Evolutionary conservation across 2,329 filamentous ascomycete genomes (phyloP).

Genomic region (Claviceps citrina): DNA sequence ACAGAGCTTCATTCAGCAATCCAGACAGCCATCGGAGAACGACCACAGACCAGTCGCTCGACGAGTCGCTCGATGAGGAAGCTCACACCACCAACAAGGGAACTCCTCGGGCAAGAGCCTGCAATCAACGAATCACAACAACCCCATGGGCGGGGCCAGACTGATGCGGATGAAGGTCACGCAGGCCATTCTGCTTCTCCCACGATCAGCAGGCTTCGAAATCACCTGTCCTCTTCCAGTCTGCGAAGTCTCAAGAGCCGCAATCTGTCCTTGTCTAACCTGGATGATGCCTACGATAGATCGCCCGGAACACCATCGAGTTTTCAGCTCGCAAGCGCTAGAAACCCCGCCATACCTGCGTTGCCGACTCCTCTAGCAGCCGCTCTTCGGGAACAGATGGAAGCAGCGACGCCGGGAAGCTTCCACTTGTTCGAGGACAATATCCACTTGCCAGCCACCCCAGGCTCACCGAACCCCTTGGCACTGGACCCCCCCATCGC

Average conservation of each 20-base stretch:
- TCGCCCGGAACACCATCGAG: slow-evolving; percentile 64
- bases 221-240: slow-evolving; percentile 57
- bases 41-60: slow-evolving; percentile 3
- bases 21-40: slow-evolving; percentile 4
- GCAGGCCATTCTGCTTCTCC: slow-evolving; percentile 38
- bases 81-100: slow-evolving; percentile 3
- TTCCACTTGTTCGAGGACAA: slow-evolving; percentile 73
- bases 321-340: slow-evolving; percentile 45
- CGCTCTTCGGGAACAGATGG: slow-evolving; percentile 42
- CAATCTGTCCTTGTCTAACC: slow-evolving; percentile 51
- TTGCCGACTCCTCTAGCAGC: slow-evolving; percentile 53
- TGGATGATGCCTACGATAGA: slow-evolving; percentile 47
- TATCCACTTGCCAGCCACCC: slow-evolving; percentile 51
- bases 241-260: slow-evolving; percentile 57
- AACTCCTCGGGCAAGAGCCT: slow-evolving; percentile 5
- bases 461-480: slow-evolving; percentile 51
- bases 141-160: slow-evolving; percentile 20
- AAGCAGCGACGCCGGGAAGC: slow-evolving; percentile 47
- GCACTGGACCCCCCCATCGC: slow-evolving; percentile 53
- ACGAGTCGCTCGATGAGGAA: slow-evolving; percentile 2
- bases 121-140: no score
- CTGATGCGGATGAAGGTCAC: slow-evolving; percentile 22
- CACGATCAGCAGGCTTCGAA: slow-evolving; percentile 34
- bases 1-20: slow-evolving; percentile 6
- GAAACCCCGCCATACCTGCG: slow-evolving; percentile 36